phyloP scores from a whole-genome alignment of 805 yeast species.

The Debaryomyces maramus region DNA sequence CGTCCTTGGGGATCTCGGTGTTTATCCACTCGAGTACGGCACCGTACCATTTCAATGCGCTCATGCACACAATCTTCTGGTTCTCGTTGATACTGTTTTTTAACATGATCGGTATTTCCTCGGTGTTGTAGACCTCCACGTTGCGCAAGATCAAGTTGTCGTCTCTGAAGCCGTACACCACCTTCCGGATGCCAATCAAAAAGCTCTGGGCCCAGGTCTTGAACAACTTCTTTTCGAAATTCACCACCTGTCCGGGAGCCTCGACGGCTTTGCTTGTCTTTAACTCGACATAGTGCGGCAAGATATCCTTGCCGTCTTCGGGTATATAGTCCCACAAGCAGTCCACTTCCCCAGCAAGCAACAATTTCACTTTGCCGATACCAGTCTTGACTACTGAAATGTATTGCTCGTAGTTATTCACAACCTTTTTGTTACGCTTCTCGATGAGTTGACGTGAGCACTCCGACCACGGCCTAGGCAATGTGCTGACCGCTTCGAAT shows the following conservation, averaged over 20 bases:
- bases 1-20: conserved; percentile 49
- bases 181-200: conserved; percentile 76
- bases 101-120: conserved; percentile 70
- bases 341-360: conserved; percentile 90
- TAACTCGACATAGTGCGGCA: conserved; percentile 79
- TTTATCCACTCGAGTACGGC: conserved; percentile 79
- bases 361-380: conserved; percentile 65
- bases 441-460: conserved; percentile 69
- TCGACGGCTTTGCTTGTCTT: conserved; percentile 66
- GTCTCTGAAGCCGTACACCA: conserved; percentile 86
- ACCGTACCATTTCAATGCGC: conserved; percentile 82
- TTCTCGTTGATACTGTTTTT: conserved; percentile 48
- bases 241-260: conserved; percentile 55
- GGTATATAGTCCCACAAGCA: conserved; percentile 84
- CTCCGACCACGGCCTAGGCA: conserved; percentile 73
- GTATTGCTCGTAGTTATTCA: conserved; percentile 75
- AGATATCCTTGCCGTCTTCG: conserved; percentile 40
- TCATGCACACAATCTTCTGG: conserved; percentile 64
- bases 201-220: conserved; percentile 94
- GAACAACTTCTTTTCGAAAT: conserved; percentile 75
- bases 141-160: conserved; percentile 60
- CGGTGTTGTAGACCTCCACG: conserved; percentile 75
- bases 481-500: conserved; percentile 77
- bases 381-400: conserved; percentile 82
- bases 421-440: conserved; percentile 55